These are phyloP conservation scores for Hyphodiscus sp. DNA, from an alignment of 2,329 filamentous ascomycete species.

Conservation along the genomic window DNA sequence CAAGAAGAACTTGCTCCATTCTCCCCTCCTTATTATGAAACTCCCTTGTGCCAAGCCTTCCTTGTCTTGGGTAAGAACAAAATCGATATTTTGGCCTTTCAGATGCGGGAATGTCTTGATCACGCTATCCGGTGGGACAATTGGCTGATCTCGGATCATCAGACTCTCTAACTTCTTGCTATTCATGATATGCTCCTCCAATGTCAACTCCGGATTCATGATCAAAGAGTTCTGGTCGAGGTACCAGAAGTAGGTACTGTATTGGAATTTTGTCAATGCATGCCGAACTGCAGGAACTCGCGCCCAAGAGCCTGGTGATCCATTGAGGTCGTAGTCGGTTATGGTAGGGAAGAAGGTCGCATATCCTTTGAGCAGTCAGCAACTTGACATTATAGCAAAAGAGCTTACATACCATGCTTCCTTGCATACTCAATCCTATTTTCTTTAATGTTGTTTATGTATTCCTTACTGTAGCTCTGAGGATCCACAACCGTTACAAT, in stretches of 20 bases:
- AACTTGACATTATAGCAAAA: background rate
- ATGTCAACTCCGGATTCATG: conserved; percentile 68
- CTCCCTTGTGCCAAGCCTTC: conserved; percentile 72
- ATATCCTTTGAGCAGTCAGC: conserved; percentile 57
- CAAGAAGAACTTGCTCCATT: conserved; percentile 88
- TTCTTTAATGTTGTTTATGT: conserved; percentile 66
- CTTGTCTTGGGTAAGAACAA: conserved; percentile 79
- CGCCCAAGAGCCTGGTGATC: conserved; percentile 60
- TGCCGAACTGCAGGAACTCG: conserved; percentile 83
- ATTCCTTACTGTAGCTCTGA: conserved; percentile 56
- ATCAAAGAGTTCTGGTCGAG: conserved; percentile 81
- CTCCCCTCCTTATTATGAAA: conserved; percentile 73
- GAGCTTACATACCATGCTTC: conserved; percentile 63
- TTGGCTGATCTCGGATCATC: conserved; percentile 79
- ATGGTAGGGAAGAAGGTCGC: conserved; percentile 72
- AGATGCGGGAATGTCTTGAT: conserved; percentile 89
- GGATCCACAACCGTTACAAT: conserved; percentile 78
- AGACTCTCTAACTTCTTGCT: conserved; percentile 60
- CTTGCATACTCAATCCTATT: conserved; percentile 82
- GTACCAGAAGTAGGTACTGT: conserved; percentile 78
- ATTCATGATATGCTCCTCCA: conserved; percentile 67
- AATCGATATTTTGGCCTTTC: conserved; percentile 68
- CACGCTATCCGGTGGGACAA: conserved; percentile 93
- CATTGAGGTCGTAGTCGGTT: conserved; percentile 66
- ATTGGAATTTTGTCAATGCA: conserved; percentile 73